phyloP scores from a whole-genome alignment of 1,284 basidiomycete species.

The Erythrobasidium hasegawianum region DNA sequence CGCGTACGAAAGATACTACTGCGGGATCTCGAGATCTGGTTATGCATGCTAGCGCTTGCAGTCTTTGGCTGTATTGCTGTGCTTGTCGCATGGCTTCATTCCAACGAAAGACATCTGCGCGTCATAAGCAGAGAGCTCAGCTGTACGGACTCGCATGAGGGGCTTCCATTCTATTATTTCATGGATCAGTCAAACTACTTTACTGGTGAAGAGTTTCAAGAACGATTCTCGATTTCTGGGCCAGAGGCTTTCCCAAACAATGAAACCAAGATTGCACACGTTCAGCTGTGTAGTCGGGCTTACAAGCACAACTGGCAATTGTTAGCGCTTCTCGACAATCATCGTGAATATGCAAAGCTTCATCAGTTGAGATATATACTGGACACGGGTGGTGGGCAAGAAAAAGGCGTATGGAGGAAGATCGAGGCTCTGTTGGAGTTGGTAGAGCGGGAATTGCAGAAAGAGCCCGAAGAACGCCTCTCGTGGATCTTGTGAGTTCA shows the following conservation, averaged over 20 bases:
- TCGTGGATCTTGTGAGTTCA: constrained; percentile 10
- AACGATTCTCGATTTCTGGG: not conserved
- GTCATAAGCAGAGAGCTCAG: not conserved
- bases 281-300: not conserved
- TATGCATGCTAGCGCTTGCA: no score
- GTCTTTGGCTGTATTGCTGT: not conserved
- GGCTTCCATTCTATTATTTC: not conserved
- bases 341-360: not conserved
- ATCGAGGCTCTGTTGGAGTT: not conserved
- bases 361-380: not conserved
- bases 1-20: no score
- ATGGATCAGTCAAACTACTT: not conserved
- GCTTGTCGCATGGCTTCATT: not conserved
- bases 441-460: not conserved
- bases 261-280: not conserved
- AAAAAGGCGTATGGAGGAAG: constrained; percentile 1
- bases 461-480: not conserved
- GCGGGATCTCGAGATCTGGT: no score
- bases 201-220: not conserved
- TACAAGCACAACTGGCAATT: constrained; percentile 1
- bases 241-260: not conserved
- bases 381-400: not conserved
- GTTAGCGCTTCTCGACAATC: not conserved
- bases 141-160: not conserved
- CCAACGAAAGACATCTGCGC: not conserved